Conservation (phyloP, 108 stramenopile species). For the Cyclotella cryptica region DNA sequence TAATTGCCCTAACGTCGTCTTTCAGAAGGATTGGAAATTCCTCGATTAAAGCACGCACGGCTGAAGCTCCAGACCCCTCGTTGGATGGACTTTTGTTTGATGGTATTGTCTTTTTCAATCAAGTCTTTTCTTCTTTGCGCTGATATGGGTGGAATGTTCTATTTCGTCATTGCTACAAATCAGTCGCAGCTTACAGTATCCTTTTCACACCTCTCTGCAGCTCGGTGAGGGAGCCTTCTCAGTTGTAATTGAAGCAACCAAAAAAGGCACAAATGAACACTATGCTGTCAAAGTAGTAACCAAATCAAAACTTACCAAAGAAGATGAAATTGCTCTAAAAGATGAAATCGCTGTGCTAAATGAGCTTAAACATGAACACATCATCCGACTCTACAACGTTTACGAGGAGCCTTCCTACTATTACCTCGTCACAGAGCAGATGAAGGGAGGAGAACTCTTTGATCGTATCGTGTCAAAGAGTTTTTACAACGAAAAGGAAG, state of each 20-base stretch:
- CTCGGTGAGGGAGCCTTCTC: conserved; percentile 62
- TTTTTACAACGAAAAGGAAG: conserved; percentile 68
- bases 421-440: conserved; percentile 75
- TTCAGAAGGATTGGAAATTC: too few species aligned
- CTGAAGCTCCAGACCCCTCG: too few species aligned
- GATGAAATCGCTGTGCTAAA: conserved; percentile 59
- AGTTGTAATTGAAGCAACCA: conserved; percentile 49
- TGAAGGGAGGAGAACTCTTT: conserved; percentile 73
- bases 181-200: neutral
- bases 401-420: conserved; percentile 68
- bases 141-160: neutral
- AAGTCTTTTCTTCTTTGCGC: too few species aligned
- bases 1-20: too few species aligned
- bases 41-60: too few species aligned
- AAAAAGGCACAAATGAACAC: conserved; percentile 57
- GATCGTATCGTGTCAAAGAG: conserved; percentile 74
- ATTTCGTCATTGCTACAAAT: neutral
- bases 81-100: too few species aligned
- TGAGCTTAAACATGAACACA: conserved; percentile 50
- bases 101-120: too few species aligned
- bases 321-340: conserved; percentile 84
- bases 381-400: conserved; percentile 68
- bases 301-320: conserved; percentile 79
- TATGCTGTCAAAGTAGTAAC: conserved; percentile 90
- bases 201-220: conserved; percentile 16